Evolutionary conservation across 148 eudicot species (phyloP).

Genomic region (Vaccinium corymbosum): DNA sequence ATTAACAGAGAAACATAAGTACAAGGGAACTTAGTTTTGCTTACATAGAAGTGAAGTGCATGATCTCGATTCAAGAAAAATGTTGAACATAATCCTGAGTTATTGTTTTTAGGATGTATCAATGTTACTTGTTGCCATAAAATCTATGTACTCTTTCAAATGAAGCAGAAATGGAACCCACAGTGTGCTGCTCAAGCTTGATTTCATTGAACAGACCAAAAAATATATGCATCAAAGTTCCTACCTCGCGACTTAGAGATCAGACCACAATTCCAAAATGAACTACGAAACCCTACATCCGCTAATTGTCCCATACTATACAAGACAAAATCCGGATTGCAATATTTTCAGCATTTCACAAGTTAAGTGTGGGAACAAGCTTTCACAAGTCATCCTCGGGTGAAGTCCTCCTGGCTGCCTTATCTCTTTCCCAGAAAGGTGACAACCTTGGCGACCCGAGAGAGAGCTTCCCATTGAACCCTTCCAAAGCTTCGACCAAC

Average conservation of each 20-base stretch:
- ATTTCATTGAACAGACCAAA: conserved; percentile 8
- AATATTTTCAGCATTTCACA: background rate
- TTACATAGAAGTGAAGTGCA: background rate
- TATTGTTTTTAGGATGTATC: background rate
- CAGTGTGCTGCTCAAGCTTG: background rate
- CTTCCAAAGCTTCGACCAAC: conserved; percentile 33
- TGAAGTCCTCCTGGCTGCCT: conserved; percentile 29
- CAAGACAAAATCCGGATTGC: conserved; percentile 8
- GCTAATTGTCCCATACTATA: background rate
- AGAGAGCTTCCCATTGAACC: conserved; percentile 38
- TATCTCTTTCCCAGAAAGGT: conserved; percentile 40
- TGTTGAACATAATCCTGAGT: background rate
- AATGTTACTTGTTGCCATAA: background rate
- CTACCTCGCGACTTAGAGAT: background rate
- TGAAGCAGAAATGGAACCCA: background rate
- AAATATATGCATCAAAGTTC: conserved; percentile 2
- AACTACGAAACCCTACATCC: conserved; percentile 6
- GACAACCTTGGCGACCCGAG: conserved; percentile 31
- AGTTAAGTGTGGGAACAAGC: background rate
- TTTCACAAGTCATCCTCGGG: conserved; percentile 20
- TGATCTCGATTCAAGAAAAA: background rate
- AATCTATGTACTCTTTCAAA: background rate
- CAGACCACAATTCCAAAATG: background rate
- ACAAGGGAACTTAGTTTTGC: background rate
- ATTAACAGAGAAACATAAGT: background rate